These are phyloP conservation scores for Candida wancherniae DNA, from an alignment of 805 yeast genomes.

Conservation along the genomic window DNA sequence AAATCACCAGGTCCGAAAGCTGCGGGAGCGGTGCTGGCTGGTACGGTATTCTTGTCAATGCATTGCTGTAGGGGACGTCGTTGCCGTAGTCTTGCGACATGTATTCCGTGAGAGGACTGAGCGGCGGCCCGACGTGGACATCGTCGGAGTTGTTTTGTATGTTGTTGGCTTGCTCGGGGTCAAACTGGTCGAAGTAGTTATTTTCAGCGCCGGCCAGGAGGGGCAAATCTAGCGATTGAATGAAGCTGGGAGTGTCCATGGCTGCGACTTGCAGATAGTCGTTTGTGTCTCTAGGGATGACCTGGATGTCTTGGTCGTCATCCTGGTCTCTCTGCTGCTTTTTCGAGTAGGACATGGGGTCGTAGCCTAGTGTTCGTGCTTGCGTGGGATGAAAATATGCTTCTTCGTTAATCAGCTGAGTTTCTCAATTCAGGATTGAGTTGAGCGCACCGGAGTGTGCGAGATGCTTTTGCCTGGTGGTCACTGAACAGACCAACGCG, in stretches of 20 bases:
- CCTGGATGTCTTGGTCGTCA: constrained; percentile 15
- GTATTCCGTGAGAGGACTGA: constrained; percentile 8
- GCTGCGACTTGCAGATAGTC: constrained; percentile 8
- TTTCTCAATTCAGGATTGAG: too few relatives aligned
- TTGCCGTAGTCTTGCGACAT: neutral
- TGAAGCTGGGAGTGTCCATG: constrained; percentile 16
- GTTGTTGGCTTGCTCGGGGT: constrained; percentile 6
- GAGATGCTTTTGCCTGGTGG: neutral
- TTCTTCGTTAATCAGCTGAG: too few relatives aligned
- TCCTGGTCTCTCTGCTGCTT: constrained; percentile 10
- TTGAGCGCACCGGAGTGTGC: neutral
- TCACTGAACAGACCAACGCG: too few relatives aligned
- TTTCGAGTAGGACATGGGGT: constrained; percentile 8
- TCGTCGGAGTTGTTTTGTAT: constrained; percentile 3
- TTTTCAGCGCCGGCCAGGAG: constrained; percentile 9
- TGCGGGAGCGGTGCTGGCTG: constrained; percentile 16
- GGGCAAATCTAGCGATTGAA: constrained; percentile 15
- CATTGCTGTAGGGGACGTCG: constrained; percentile 7
- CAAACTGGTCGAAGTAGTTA: constrained; percentile 7
- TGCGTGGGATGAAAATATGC: too few relatives aligned
- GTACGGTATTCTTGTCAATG: constrained; percentile 11
- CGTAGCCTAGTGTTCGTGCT: neutral
- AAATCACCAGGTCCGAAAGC: constrained; percentile 17
- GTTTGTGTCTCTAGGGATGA: constrained; percentile 12
- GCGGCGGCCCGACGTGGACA: constrained; percentile 1